Conservation (phyloP, 2,329 filamentous ascomycete species). For the Xylariaceae sp. region DNA sequence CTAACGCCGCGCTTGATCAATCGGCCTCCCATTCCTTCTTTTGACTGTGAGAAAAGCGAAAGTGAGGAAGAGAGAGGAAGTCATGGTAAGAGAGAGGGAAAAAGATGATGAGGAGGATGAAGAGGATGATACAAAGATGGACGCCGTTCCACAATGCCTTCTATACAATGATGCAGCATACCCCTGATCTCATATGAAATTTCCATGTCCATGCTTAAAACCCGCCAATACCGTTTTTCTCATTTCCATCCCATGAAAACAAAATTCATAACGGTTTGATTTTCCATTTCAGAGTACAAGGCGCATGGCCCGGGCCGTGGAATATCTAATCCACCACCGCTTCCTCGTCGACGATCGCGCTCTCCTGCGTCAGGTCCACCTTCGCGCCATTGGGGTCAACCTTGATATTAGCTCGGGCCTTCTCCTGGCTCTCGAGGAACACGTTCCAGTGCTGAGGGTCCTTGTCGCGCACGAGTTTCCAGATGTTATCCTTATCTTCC, state of each 20-base stretch:
- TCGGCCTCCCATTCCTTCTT: no score
- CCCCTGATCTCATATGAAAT: no score
- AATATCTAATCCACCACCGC: conserved; percentile 36
- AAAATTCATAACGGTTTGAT: not conserved
- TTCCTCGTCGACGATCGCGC: conserved; percentile 34
- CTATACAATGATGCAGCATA: no score
- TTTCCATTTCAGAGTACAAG: not conserved
- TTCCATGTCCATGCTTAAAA: no score
- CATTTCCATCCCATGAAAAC: not conserved
- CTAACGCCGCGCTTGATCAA: no score
- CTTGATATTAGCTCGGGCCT: conserved; percentile 50
- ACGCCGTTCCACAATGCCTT: no score
- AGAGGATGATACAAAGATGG: no score
- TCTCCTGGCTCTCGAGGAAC: conserved; percentile 58
- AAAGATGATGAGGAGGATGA: no score
- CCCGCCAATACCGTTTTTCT: no score
- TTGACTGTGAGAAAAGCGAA: no score
- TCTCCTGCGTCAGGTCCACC: conserved; percentile 18
- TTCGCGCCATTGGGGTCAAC: conserved; percentile 24
- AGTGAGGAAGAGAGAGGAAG: no score
- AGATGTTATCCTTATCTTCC: conserved; percentile 49
- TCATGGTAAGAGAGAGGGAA: no score
- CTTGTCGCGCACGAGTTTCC: conserved; percentile 47
- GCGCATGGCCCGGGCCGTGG: not conserved
- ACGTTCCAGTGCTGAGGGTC: conserved; percentile 62